phyloP scores from a whole-genome alignment of 805 yeast species.

The Candida pseudoglaebosa region DNA sequence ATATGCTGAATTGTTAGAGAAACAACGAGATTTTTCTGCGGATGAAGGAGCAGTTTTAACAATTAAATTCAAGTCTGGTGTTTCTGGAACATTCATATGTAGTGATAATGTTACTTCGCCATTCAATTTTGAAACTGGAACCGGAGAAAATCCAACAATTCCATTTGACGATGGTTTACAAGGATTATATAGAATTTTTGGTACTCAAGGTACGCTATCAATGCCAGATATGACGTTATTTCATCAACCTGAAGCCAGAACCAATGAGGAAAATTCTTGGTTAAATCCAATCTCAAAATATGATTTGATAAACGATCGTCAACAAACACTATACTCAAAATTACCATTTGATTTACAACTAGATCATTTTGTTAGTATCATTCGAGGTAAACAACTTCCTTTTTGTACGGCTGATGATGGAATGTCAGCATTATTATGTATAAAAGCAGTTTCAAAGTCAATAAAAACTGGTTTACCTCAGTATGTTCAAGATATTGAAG shows the following conservation, averaged over 20 bases:
- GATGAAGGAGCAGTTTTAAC: slow-evolving; percentile 38
- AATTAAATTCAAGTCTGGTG: slow-evolving; percentile 27
- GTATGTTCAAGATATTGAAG: slow-evolving; percentile 21
- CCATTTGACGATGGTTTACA: slow-evolving; percentile 25
- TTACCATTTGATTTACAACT: slow-evolving; percentile 37
- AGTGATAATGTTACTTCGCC: slow-evolving; percentile 37
- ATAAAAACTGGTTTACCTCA: slow-evolving; percentile 33
- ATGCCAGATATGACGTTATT: slow-evolving; percentile 34
- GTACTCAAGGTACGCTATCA: slow-evolving; percentile 35
- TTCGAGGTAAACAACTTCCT: slow-evolving; percentile 20
- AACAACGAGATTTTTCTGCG: slow-evolving; percentile 26
- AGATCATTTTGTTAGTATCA: slow-evolving; percentile 33
- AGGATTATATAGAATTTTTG: slow-evolving; percentile 36
- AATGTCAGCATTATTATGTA: slow-evolving; percentile 32
- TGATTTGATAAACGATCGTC: slow-evolving; percentile 11
- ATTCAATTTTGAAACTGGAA: slow-evolving; percentile 34
- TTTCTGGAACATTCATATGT: slow-evolving; percentile 34
- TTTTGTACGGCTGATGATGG: slow-evolving; percentile 36
- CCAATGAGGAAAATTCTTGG: slow-evolving; percentile 19
- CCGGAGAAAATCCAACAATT: slow-evolving; percentile 38
- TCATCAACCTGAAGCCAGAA: slow-evolving; percentile 18
- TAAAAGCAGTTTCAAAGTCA: slow-evolving; percentile 32
- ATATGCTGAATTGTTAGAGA: slow-evolving; percentile 31
- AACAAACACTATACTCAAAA: slow-evolving; percentile 10
- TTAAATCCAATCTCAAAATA: slow-evolving; percentile 16